phyloP scores from a whole-genome alignment of 257 asterid genomes.

The Nicotiana otophora region DNA sequence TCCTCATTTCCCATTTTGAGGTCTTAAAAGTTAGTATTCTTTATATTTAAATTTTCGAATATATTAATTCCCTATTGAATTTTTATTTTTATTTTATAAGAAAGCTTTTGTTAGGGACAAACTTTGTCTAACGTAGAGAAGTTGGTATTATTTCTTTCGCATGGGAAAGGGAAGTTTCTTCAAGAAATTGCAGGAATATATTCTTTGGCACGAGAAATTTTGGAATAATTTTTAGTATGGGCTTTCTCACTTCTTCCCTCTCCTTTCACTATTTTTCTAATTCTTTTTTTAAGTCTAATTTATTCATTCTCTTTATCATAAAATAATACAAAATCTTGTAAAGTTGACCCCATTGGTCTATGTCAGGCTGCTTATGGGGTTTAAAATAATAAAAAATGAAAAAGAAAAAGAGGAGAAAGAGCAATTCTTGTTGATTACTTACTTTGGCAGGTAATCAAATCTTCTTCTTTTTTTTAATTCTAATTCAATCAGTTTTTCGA shows the following conservation, averaged over 20 bases:
- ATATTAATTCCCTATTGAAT: neutral
- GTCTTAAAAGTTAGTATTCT: neutral
- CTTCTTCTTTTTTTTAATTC: too few relatives aligned
- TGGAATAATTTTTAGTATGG: neutral
- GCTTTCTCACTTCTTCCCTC: neutral
- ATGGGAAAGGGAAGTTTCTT: neutral
- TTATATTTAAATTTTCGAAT: neutral
- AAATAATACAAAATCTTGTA: neutral
- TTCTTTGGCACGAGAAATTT: neutral
- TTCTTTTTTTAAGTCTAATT: neutral
- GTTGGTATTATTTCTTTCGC: neutral
- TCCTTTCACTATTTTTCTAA: neutral
- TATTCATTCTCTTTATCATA: neutral
- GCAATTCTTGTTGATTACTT: neutral
- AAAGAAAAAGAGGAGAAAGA: neutral
- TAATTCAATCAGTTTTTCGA: too few relatives aligned
- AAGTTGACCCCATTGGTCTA: neutral
- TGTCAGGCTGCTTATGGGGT: neutral
- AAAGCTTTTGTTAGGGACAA: neutral
- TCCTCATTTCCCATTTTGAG: too few relatives aligned
- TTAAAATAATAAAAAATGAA: neutral
- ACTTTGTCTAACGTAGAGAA: neutral
- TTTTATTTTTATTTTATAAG: neutral
- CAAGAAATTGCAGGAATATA: slow-evolving; percentile 1
- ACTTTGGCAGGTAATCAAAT: neutral